phyloP scores from a whole-genome alignment of 495 filamentous ascomycete genomes.

The Glutinoglossum americanum region DNA sequence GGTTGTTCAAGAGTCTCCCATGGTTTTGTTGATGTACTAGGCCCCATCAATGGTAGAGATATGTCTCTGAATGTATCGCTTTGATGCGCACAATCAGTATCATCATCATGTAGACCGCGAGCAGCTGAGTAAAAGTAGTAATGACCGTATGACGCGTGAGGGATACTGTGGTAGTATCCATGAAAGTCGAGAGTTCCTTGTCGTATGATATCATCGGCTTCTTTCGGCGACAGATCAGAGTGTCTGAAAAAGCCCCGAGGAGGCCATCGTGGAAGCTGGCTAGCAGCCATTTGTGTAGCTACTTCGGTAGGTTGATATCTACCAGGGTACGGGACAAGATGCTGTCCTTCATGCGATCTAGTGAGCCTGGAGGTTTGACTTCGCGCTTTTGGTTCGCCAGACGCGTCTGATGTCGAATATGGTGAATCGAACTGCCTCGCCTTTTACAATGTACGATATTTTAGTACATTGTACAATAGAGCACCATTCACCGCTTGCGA shows the following conservation, averaged over 20 bases:
- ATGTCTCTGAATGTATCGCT: conserved; percentile 13
- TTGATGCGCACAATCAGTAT: conserved; percentile 12
- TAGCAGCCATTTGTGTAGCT: background rate
- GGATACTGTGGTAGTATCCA: conserved; percentile 15
- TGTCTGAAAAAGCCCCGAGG: conserved; percentile 11
- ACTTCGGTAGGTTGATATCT: background rate
- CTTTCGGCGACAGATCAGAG: conserved; percentile 8
- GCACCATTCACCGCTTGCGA: background rate
- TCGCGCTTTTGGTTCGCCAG: background rate
- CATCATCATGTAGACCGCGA: conserved; percentile 10
- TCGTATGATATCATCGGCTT: conserved; percentile 15
- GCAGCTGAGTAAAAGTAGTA: conserved; percentile 15
- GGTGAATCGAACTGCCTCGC: background rate
- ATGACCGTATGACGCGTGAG: conserved; percentile 11
- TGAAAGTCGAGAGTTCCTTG: conserved; percentile 16
- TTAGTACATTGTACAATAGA: background rate
- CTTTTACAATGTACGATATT: background rate
- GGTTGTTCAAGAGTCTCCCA: conserved; percentile 49
- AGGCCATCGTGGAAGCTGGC: conserved; percentile 10
- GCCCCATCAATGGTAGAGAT: conserved; percentile 14
- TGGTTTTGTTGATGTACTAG: conserved; percentile 13
- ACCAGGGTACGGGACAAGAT: background rate
- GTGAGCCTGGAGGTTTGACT: background rate
- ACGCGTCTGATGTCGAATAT: background rate
- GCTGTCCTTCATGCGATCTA: background rate